Conservation (phyloP, 2,329 filamentous ascomycete genomes). For the Zarea fungicola region DNA sequence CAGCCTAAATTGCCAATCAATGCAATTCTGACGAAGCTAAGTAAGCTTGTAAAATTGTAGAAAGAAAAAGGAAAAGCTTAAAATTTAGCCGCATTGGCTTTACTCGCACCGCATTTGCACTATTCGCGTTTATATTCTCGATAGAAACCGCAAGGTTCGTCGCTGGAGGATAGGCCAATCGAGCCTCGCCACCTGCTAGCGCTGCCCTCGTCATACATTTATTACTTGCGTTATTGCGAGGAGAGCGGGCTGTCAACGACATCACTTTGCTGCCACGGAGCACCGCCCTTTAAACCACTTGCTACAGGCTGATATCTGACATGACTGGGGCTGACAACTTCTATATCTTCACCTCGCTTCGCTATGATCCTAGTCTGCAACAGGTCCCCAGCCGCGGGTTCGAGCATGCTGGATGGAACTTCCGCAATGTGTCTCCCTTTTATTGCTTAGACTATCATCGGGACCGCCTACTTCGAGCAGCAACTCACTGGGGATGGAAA, state of each 20-base stretch:
- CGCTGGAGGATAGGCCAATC: too few species aligned
- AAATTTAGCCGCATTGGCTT: not conserved
- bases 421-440: constrained; percentile 51
- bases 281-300: not conserved
- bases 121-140: too few species aligned
- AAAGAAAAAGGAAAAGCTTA: not conserved
- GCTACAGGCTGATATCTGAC: constrained; percentile 1
- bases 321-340: constrained; percentile 42
- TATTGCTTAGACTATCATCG: constrained; percentile 78
- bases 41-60: too few species aligned
- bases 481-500: constrained; percentile 51
- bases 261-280: not conserved
- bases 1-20: too few species aligned
- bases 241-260: too few species aligned
- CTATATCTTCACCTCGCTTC: constrained; percentile 63
- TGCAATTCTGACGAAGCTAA: too few species aligned
- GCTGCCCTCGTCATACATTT: not conserved
- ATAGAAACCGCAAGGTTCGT: too few species aligned
- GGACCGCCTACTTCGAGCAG: constrained; percentile 67
- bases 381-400: constrained; percentile 34
- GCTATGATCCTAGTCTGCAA: constrained; percentile 60
- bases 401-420: constrained; percentile 47
- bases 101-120: too few species aligned
- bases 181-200: too few species aligned
- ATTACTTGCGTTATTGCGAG: too few species aligned